Conservation (phyloP, 163 green algal genomes). For the Scenedesmus sp. region DNA sequence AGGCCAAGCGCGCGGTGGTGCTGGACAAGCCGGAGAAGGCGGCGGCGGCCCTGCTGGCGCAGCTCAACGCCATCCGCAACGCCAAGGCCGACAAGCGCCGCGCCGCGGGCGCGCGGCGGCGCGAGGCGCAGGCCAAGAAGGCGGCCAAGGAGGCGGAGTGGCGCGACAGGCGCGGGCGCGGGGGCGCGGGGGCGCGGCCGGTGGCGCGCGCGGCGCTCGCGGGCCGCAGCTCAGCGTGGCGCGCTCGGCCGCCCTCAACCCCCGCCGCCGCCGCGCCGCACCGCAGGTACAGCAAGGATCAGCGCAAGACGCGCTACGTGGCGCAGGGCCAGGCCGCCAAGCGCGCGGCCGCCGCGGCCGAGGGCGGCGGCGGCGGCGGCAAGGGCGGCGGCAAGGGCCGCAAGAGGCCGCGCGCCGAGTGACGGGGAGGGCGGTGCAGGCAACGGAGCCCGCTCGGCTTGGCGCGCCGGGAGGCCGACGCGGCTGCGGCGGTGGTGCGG, state of each 20-base stretch:
- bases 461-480: too few relatives aligned
- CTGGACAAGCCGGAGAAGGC: constrained; percentile 75
- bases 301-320: constrained; percentile 83
- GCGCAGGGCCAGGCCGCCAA: constrained; percentile 61
- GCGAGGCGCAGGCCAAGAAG: constrained; percentile 66
- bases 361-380: constrained; percentile 4
- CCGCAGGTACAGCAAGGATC: constrained; percentile 73
- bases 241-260: not conserved
- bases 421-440: too few relatives aligned
- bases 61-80: constrained; percentile 94
- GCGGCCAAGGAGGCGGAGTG: constrained; percentile 69
- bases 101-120: constrained; percentile 51
- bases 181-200: not conserved
- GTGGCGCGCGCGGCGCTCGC: not conserved
- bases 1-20: constrained; percentile 92
- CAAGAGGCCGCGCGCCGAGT: constrained; percentile 22
- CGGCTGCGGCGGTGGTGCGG: too few relatives aligned
- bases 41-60: constrained; percentile 82
- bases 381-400: not conserved
- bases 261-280: not conserved
- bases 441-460: too few relatives aligned
- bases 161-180: constrained; percentile 50
- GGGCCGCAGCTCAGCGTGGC: not conserved
- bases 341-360: constrained; percentile 34
- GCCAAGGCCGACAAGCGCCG: constrained; percentile 63